Conservation (phyloP, 495 filamentous ascomycete species). For the Lindgomyces ingoldianus region DNA sequence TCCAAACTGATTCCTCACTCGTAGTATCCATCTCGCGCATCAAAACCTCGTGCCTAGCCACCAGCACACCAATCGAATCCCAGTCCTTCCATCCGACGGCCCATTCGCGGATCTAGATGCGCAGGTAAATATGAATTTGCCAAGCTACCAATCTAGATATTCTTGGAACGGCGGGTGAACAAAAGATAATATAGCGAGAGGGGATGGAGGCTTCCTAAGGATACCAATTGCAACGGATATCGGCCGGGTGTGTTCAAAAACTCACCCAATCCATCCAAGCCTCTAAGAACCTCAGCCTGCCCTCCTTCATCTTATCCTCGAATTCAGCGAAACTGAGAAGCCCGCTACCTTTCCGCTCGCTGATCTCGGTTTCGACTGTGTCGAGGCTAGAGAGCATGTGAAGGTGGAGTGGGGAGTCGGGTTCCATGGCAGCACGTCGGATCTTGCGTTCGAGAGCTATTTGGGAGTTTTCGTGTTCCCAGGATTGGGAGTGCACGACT, state of each 20-base stretch:
- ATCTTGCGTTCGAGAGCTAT: conserved; percentile 8
- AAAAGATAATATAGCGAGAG: no score
- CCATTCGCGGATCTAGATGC: not conserved
- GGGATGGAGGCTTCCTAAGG: no score
- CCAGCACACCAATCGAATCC: not conserved
- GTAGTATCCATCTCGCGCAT: not conserved
- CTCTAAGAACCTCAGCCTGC: conserved; percentile 30
- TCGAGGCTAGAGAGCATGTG: conserved; percentile 18
- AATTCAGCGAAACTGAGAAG: conserved; percentile 32
- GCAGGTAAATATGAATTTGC: no score
- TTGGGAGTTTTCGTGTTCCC: conserved; percentile 6
- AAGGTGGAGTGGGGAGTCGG: conserved; percentile 3
- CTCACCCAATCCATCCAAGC: conserved; percentile 37
- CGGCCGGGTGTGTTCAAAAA: conserved; percentile 31
- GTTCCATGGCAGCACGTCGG: conserved; percentile 11
- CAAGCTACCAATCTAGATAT: no score
- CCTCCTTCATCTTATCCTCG: conserved; percentile 11
- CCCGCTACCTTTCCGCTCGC: conserved; percentile 26
- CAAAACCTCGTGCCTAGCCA: not conserved
- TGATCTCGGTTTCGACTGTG: conserved; percentile 29
- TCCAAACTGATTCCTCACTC: no score
- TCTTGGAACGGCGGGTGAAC: no score
- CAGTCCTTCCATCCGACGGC: not conserved
- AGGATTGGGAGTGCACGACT: not conserved
- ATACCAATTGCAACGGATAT: no score